Percentiles rank a stretch among this genome's conserved stretches.
phyloP scores from a whole-genome alignment of 192 early-diverging fungal genomes.

The Entomortierella lignicola region DNA sequence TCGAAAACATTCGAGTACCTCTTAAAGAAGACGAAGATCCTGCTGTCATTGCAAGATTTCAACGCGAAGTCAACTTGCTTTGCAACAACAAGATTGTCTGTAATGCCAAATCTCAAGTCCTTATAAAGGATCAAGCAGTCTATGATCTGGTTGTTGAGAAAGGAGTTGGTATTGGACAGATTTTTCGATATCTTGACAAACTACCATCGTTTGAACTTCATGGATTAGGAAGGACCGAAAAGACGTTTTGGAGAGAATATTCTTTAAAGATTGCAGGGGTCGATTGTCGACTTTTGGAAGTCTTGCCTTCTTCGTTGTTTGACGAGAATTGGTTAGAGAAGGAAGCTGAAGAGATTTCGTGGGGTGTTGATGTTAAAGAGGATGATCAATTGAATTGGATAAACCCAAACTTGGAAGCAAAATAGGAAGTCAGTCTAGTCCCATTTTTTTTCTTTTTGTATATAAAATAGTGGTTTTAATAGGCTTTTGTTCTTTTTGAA shows the following conservation, averaged over 20 bases:
- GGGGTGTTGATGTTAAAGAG: constrained; percentile 23
- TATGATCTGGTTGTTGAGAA: constrained; percentile 53
- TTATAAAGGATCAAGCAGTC: constrained; percentile 49
- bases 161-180: constrained; percentile 58
- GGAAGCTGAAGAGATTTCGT: constrained; percentile 16
- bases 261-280: constrained; percentile 50
- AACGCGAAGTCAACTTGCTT: constrained; percentile 58
- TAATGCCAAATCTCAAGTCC: constrained; percentile 54
- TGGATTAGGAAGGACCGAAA: constrained; percentile 38
- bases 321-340: constrained; percentile 46
- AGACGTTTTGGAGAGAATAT: constrained; percentile 59
- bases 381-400: background rate
- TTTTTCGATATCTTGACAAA: constrained; percentile 57
- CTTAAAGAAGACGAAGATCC: constrained; percentile 20
- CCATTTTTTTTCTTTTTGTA: too few species aligned
- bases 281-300: constrained; percentile 53
- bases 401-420: background rate
- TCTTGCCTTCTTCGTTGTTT: constrained; percentile 45
- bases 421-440: too few species aligned
- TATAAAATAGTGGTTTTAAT: too few species aligned
- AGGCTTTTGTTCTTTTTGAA: too few species aligned
- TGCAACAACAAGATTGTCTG: constrained; percentile 54
- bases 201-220: constrained; percentile 56
- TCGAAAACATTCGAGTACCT: constrained; percentile 41
- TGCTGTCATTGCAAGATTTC: constrained; percentile 43